Base-by-base conservation (phyloP, 176 grass and related monocot species). In the Ampelocalamus luodianensis region DNA sequence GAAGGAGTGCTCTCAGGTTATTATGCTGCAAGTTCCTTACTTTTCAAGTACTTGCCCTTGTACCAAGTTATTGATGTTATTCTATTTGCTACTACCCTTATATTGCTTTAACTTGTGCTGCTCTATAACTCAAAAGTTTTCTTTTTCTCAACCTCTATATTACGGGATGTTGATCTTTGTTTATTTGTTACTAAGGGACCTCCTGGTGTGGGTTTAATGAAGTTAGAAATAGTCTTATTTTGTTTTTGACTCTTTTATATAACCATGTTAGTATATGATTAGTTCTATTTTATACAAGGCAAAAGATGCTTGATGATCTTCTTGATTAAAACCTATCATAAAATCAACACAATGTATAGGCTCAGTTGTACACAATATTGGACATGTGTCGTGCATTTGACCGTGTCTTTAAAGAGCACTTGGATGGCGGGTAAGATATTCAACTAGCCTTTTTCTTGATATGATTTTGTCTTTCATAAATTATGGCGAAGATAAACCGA, bases 301-400 rank as follows among this genome's bases (percentile, higher is more conserved):
- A 39, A 70, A 74, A 39, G 8, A 37, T 36, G 42, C 43, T 81
- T 54, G 44, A 68, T 17, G 26, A 71, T 38, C 2, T 56, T 43
- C 11, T 59, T 85, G 54, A 34, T 70, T 43, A 12, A 66, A 76
- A 61, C 16, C 14, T 60, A n/a, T 3, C 0, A 16, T 74, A 68
- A 50, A 44, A 14, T 70, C 79, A 38, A 38, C 8, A 81, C 70
- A 32, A 81, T 86, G 3, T 67, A 50, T 88, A 99, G 97, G 93
- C 97, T 77, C 97, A 99, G 55, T 77, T 99, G 56, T 99, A 99
- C 90, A 99, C 93, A 43, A 99, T 99, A 89, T 94, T 99, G 78
- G 97, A 99, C 48, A 96, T 99, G 93, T 99, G 97, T 37, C 97
- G 97, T 82, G 97, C 97, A 83, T 99, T 99, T 90, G 97, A 99